phyloP scores from a whole-genome alignment of 805 yeast genomes.

The Hanseniaspora clermontiae region DNA sequence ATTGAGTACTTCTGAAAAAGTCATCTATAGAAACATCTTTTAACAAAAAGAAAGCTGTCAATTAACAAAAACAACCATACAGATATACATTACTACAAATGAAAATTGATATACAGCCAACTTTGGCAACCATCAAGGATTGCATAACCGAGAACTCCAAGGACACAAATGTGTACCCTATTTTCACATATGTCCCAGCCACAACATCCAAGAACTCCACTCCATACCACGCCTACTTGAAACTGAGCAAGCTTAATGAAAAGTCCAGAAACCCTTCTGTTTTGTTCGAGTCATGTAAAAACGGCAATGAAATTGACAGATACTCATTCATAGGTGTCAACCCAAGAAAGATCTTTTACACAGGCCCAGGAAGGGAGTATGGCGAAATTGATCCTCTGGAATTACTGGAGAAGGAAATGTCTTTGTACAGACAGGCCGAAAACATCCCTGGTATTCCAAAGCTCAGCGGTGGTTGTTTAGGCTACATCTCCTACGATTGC shows the following conservation, averaged over 20 bases:
- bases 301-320: conserved; percentile 80
- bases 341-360: conserved; percentile 69
- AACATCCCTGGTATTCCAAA: conserved; percentile 67
- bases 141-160: conserved; percentile 31
- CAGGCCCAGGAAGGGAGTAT: conserved; percentile 42
- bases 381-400: conserved; percentile 66
- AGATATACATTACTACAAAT: neutral
- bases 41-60: no score
- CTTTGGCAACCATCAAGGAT: conserved; percentile 33
- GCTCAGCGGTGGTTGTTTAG: conserved; percentile 91
- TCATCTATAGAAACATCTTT: no score
- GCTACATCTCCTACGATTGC: conserved; percentile 92
- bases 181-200: conserved; percentile 59
- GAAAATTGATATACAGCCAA: conserved; percentile 36
- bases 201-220: conserved; percentile 47
- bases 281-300: conserved; percentile 75
- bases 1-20: no score
- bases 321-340: conserved; percentile 81
- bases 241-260: conserved; percentile 51
- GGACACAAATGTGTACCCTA: conserved; percentile 63
- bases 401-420: conserved; percentile 62
- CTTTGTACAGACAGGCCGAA: conserved; percentile 50
- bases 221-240: conserved; percentile 82
- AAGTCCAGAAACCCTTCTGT: conserved; percentile 55
- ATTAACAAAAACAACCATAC: no score